Evolutionary conservation across 106 monocot species (phyloP).

Genomic region (Posidonia australis): DNA sequence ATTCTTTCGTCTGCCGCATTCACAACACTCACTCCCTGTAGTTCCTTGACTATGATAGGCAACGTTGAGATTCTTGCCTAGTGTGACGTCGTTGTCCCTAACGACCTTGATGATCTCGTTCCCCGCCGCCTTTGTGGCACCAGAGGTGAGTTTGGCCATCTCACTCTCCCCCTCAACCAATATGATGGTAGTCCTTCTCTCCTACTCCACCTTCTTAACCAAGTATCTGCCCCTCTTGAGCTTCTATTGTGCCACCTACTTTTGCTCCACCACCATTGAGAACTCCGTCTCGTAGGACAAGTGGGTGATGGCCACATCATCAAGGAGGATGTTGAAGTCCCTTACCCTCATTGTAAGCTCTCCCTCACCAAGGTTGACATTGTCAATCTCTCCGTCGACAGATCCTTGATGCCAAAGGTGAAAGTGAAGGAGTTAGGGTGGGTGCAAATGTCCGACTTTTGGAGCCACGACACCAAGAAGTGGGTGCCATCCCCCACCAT

Average conservation of each 20-base stretch:
- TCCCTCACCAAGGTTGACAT: conserved; percentile 44
- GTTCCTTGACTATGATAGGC: too few species aligned
- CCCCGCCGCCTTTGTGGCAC: conserved; percentile 40
- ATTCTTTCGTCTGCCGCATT: too few species aligned
- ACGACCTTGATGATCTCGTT: conserved; percentile 51
- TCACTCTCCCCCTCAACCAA: conserved; percentile 58
- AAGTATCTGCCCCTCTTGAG: conserved; percentile 64
- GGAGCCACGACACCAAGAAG: conserved; percentile 69
- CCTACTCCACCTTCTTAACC: conserved; percentile 53
- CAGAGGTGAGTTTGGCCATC: conserved; percentile 39
- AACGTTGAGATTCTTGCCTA: conserved; percentile 43
- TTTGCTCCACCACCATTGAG: conserved; percentile 58
- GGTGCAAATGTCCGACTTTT: conserved; percentile 87
- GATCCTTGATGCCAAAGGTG: conserved; percentile 89
- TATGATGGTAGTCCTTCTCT: conserved; percentile 50
- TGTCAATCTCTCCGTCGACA: conserved; percentile 56
- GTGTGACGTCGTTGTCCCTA: conserved; percentile 50
- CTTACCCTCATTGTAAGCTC: conserved; percentile 35
- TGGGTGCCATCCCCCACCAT: conserved; percentile 82
- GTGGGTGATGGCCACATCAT: conserved; percentile 58
- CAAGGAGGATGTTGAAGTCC: conserved; percentile 57
- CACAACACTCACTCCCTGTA: too few species aligned
- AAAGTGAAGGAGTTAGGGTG: conserved; percentile 84
- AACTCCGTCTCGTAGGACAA: conserved; percentile 60
- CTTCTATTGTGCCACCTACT: conserved; percentile 85